phyloP scores from a whole-genome alignment of 192 early-diverging fungal species.

The Chytriomyces confervae region DNA sequence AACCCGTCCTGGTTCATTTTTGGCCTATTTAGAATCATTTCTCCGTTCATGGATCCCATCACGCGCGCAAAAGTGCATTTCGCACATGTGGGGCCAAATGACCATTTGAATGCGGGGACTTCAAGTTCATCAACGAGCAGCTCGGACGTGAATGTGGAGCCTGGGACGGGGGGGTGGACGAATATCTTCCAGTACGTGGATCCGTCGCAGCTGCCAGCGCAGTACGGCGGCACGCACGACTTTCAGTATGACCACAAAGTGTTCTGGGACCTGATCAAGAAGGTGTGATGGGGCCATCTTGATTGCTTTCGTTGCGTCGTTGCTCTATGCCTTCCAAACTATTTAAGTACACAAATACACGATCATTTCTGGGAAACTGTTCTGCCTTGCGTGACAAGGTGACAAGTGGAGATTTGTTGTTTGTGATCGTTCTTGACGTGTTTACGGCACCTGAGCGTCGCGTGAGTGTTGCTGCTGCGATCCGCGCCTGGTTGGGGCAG shows the following conservation, averaged over 20 bases:
- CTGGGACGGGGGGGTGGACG: constrained; percentile 47
- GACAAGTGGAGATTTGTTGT: too few relatives aligned
- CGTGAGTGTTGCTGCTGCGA: too few relatives aligned
- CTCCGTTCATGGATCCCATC: constrained; percentile 91
- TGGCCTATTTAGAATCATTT: constrained; percentile 74
- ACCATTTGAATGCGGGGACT: background rate
- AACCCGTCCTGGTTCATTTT: constrained; percentile 87
- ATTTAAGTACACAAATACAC: too few relatives aligned
- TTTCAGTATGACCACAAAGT: constrained; percentile 71
- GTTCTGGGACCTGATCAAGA: constrained; percentile 64
- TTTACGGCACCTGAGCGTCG: too few relatives aligned
- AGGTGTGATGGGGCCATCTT: background rate
- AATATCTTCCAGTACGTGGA: constrained; percentile 58
- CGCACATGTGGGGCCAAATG: constrained; percentile 46
- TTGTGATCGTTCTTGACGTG: too few relatives aligned
- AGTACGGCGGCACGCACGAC: constrained; percentile 72
- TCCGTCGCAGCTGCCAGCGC: constrained; percentile 62
- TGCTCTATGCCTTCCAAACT: too few relatives aligned
- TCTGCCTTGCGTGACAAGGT: too few relatives aligned
- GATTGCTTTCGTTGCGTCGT: too few relatives aligned
- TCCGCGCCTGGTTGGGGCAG: too few relatives aligned
- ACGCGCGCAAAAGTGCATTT: constrained; percentile 87
- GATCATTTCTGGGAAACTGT: too few relatives aligned
- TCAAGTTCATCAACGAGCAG: background rate
- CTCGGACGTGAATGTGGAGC: constrained; percentile 48